These are phyloP conservation scores for Tanozyma kutaoensis DNA, from an alignment of 805 yeast genomes.

Conservation along the genomic window DNA sequence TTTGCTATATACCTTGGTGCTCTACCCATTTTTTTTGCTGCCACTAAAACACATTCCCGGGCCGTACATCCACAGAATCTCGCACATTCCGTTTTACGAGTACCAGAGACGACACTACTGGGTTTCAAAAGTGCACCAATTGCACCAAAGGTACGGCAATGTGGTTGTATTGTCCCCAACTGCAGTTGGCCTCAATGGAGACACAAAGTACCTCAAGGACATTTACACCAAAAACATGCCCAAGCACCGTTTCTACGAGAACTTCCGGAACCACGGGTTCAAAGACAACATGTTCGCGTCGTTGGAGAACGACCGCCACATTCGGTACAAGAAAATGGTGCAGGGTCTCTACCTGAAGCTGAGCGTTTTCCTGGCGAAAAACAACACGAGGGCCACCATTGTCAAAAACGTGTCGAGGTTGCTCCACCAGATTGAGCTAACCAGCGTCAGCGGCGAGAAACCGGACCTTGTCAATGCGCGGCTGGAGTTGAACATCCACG, in stretches of 20 bases:
- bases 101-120: slow-evolving; percentile 33
- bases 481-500: slow-evolving; percentile 17
- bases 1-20: slow-evolving; percentile 15
- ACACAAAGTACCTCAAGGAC: slow-evolving; percentile 34
- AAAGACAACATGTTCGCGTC: slow-evolving; percentile 46
- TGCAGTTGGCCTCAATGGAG: slow-evolving; percentile 45
- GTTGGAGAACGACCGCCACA: slow-evolving; percentile 12
- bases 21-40: slow-evolving; percentile 35
- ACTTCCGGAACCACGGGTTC: slow-evolving; percentile 43
- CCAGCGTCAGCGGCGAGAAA: slow-evolving; percentile 15
- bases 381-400: slow-evolving; percentile 12
- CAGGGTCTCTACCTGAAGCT: slow-evolving; percentile 21
- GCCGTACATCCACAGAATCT: slow-evolving; percentile 36
- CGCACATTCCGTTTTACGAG: slow-evolving; percentile 19
- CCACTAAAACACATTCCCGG: slow-evolving; percentile 46
- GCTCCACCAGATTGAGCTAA: slow-evolving; percentile 11
- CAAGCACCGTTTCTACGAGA: slow-evolving; percentile 43
- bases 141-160: slow-evolving; percentile 48
- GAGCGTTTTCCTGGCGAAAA: slow-evolving; percentile 17
- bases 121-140: slow-evolving; percentile 12
- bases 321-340: slow-evolving; percentile 16
- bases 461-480: slow-evolving; percentile 23
- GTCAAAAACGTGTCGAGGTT: slow-evolving; percentile 14
- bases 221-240: slow-evolving; percentile 46
- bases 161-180: slow-evolving; percentile 48